Evolutionary conservation across 495 filamentous ascomycete genomes (phyloP), one percentile per base, ranked within the genome.

Genomic region (Penicillium roqueforti): DNA sequence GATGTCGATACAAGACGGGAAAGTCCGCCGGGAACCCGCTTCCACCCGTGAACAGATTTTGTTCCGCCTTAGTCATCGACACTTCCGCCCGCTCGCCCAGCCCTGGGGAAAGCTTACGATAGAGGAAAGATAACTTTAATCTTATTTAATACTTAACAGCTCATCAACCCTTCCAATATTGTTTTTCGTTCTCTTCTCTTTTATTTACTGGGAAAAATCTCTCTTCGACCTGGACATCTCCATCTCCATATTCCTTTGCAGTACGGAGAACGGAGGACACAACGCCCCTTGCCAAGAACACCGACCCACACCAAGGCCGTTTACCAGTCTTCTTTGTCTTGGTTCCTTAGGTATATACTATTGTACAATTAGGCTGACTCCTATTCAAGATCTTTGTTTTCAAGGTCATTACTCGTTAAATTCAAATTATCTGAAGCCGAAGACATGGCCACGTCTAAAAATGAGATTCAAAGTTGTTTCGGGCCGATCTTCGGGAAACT

Each of bases 401-500:
- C 3, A 36, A 25, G 0, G 9, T 8, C 6, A 26, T 43, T 13
- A 3, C 40, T 14, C n/a, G n/a, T 25, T 11, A 1, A 31, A 13
- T 29, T 31, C 10, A 8, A 19, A 13, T 11, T 20, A 23, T 5
- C 32, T 10, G 47, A 38, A 37, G n/a, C 47, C 23, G n/a, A 40
- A 18, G 4, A 3, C 22, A 18, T 38, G 47, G 47, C 47, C 36
- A 36, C 3, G 10, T 50, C 14, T 36, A 36, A 36, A 16, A 50
- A 50, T 34, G 19, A 16, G 16, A 36, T 23, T 11, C n/a, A n/a
- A n/a, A n/a, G 9, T 3, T 23, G 7, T 37, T 1, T 20, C 47
- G 36, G 47, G 23, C 47, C 47, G 47, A 50, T 45, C 23, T 28
- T 50, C 47, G 47, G 47, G 16, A 40, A 50, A 50, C 1, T 40